These are phyloP conservation scores for Eucalyptus erythrocorys DNA, from an alignment of 345 rosid species.

Conservation along the genomic window DNA sequence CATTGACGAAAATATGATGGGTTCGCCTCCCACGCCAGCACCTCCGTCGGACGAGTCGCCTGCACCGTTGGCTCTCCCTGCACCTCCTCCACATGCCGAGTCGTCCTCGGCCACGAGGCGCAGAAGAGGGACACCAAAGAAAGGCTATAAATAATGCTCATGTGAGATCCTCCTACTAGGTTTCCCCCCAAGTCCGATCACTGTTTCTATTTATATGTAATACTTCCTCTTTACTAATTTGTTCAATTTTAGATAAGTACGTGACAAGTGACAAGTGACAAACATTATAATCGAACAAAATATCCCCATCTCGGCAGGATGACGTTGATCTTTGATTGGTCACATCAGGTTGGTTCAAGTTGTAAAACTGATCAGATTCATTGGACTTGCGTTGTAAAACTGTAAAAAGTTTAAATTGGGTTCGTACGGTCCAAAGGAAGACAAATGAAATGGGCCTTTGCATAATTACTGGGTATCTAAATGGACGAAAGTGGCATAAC, in stretches of 20 bases:
- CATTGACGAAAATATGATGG: background rate
- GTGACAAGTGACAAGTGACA: background rate
- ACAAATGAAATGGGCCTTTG: background rate
- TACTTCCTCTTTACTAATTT: background rate
- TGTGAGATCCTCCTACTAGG: background rate
- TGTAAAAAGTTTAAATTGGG: background rate
- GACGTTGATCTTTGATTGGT: background rate
- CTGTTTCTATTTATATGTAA: background rate
- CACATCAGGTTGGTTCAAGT: background rate
- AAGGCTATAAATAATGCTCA: background rate
- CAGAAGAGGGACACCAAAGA: background rate
- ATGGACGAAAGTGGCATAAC: background rate
- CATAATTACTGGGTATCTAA: background rate
- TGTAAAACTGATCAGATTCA: background rate
- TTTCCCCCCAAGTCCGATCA: background rate
- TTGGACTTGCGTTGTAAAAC: background rate
- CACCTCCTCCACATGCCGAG: background rate
- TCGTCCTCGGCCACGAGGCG: background rate
- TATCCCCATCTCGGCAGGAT: background rate
- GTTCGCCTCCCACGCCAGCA: background rate
- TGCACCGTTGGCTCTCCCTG: background rate
- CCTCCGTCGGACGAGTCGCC: rapidly evolving
- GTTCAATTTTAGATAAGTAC: background rate
- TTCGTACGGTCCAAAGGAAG: background rate
- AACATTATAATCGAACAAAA: background rate